Conservation (phyloP, 1,284 basidiomycete genomes). For the Fomes fomentarius region DNA sequence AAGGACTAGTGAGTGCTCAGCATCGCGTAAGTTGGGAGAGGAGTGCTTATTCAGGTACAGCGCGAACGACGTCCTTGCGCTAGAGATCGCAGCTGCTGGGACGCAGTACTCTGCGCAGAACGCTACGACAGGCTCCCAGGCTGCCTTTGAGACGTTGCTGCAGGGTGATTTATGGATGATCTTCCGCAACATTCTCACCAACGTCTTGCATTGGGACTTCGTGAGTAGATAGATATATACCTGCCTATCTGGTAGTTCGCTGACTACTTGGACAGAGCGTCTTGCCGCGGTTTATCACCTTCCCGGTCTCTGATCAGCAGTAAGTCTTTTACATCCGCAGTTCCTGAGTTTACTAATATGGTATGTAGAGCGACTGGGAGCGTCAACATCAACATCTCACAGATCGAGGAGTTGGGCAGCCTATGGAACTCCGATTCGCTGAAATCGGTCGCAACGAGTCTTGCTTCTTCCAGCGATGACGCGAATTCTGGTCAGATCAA, state of each 20-base stretch:
- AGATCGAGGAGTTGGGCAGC: constrained; percentile 53
- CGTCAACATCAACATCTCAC: constrained; percentile 61
- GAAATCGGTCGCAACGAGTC: constrained; percentile 41
- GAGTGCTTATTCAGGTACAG: constrained; percentile 30
- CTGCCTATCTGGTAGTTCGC: background rate
- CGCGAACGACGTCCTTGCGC: constrained; percentile 52
- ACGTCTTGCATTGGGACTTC: constrained; percentile 67
- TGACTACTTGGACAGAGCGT: constrained; percentile 45
- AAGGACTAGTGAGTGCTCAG: constrained; percentile 55
- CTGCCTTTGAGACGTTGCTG: constrained; percentile 53
- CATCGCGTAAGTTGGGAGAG: background rate
- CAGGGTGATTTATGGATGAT: constrained; percentile 69
- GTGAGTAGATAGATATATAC: constrained; percentile 39
- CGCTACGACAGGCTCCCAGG: constrained; percentile 32
- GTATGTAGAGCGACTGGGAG: constrained; percentile 51
- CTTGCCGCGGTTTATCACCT: constrained; percentile 64
- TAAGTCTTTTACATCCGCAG: constrained; percentile 32
- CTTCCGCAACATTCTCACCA: constrained; percentile 56
- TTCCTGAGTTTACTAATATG: background rate
- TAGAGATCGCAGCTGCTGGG: constrained; percentile 55
- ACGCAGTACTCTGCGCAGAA: constrained; percentile 52
- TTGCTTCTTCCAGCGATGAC: constrained; percentile 41
- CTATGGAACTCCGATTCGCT: constrained; percentile 53
- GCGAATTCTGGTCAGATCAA: constrained; percentile 60
- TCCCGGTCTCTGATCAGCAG: constrained; percentile 63